phyloP scores from a whole-genome alignment of 306 rosid genomes.

The Alnus rubra region DNA sequence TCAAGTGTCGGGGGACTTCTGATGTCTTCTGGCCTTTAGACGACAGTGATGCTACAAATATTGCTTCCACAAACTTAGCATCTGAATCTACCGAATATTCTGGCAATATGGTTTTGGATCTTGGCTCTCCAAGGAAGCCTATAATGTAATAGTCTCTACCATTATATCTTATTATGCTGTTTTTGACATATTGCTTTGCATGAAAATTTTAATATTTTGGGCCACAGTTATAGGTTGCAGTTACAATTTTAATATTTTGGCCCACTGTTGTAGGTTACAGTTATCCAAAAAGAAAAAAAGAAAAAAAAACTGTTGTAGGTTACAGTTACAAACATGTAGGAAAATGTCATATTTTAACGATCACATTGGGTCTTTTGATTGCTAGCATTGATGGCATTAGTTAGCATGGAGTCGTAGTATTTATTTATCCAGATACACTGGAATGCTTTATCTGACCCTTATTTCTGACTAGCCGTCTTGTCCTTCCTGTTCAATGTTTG shows the following conservation, averaged over 20 bases:
- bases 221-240: background rate
- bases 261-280: background rate
- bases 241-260: too few relatives aligned
- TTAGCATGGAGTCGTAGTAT: constrained; percentile 6
- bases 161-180: background rate
- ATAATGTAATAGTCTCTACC: constrained; percentile 46
- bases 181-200: constrained; percentile 5
- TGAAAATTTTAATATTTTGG: background rate
- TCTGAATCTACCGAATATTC: constrained; percentile 52
- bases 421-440: background rate
- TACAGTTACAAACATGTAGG: background rate
- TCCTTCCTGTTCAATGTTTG: background rate
- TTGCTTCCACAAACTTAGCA: constrained; percentile 49
- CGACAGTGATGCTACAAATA: constrained; percentile 45
- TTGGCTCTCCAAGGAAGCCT: constrained; percentile 61
- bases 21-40: constrained; percentile 89
- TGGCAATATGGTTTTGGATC: constrained; percentile 66
- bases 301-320: background rate
- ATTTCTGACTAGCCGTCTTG: constrained; percentile 15
- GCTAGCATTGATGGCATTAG: background rate
- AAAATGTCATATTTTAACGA: background rate
- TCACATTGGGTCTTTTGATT: background rate
- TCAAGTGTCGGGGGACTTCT: constrained; percentile 63
- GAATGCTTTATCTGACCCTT: constrained; percentile 10
- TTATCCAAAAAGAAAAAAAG: too few relatives aligned